These are phyloP conservation scores for Xylariaceae sp. DNA, from an alignment of 2,329 filamentous ascomycete species.

Conservation along the genomic window DNA sequence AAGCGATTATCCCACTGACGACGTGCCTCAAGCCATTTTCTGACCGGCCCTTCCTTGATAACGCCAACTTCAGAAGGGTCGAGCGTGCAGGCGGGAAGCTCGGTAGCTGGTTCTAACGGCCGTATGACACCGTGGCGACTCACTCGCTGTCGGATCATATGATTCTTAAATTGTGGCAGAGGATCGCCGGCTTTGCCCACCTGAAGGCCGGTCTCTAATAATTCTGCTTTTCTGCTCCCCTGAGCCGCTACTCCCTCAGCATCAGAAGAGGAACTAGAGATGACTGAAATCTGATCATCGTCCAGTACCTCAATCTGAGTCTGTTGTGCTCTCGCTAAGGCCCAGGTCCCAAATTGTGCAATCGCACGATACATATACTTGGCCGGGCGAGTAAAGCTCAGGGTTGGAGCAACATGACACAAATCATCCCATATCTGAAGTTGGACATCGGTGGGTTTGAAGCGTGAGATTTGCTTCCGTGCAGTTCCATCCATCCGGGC, in stretches of 20 bases:
- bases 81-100: conserved; percentile 63
- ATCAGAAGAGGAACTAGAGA: conserved; percentile 56
- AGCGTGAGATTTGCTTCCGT: conserved; percentile 56
- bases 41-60: conserved; percentile 73
- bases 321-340: conserved; percentile 75
- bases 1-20: conserved; percentile 70
- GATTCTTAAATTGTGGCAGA: conserved; percentile 70
- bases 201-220: conserved; percentile 26
- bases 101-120: conserved; percentile 58
- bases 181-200: conserved; percentile 85
- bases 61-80: conserved; percentile 65
- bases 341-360: conserved; percentile 91
- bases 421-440: conserved; percentile 95
- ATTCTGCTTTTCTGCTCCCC: conserved; percentile 21
- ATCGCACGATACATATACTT: conserved; percentile 94
- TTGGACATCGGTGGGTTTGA: conserved; percentile 83
- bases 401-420: conserved; percentile 84
- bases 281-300: conserved; percentile 71
- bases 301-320: conserved; percentile 75
- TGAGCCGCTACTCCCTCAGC: conserved; percentile 31
- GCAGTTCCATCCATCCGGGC: conserved; percentile 60
- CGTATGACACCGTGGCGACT: conserved; percentile 72
- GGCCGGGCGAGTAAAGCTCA: conserved; percentile 94
- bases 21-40: conserved; percentile 78
- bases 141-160: conserved; percentile 91